Evolutionary conservation across 495 filamentous ascomycete genomes (phyloP), one percentile per base, ranked within the genome.

Genomic region (Tricharina praecox): DNA sequence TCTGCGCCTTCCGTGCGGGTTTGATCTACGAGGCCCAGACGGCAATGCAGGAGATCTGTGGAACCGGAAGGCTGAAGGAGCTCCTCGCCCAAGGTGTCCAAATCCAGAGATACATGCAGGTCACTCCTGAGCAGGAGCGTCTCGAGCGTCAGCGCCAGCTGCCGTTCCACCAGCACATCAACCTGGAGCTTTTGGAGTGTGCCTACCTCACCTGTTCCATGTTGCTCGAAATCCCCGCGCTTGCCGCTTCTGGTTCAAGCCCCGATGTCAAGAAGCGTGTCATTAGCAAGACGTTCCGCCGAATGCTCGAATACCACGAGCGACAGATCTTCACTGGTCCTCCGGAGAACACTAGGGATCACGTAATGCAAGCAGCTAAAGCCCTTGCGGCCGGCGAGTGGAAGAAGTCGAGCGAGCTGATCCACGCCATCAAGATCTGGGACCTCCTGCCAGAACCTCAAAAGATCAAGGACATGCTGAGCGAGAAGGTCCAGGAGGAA

Each of bases 81-180:
- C 73, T 99, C 40, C 75, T 99, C 20, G 90, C 90, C 28, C 90
- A 99, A 66, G 92, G 90, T 61, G 82, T 99, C 47, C 92, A 94
- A 70, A 87, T 96, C 53, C 92, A 96, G 68, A 76, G 90, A 33
- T 99, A 82, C 68, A 83, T 77, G 24, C 87, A 90, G 57, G 87
- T 96, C 48, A 84, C 84, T 15, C 92, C 90, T 3, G 90, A 99
- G 68, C 92, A 96, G 64, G 90, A 99, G 66, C 80, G 88, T 51
- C 74, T 96, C 20, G 90, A 99, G 65, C 78, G 86, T 53, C 90
- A 96, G 64, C 77, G 90, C 50, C 90, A 96, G 67, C 72, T 99
- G 50, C 90, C 90, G 35, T 99, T 99, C 76, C 90, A 99, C 69
- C 93, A 95, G 84, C 90, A 99, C 72, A 96, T 99, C 71, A 99